Conservation (phyloP, 1,284 basidiomycete genomes). For the Puccinia polysora region DNA sequence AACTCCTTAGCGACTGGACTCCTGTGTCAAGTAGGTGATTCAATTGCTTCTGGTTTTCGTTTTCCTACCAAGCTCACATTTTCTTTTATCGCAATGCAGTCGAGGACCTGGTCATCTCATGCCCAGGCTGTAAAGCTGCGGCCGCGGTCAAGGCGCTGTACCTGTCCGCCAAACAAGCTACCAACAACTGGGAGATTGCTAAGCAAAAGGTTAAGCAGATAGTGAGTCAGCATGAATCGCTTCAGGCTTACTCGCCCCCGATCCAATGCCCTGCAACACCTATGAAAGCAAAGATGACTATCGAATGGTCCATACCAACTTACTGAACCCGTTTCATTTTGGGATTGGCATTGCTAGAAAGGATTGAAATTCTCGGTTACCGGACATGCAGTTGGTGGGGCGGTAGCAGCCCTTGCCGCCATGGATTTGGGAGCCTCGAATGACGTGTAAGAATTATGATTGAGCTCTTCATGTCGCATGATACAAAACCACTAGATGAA, state of each 20-base stretch:
- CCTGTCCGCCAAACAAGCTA: conserved; percentile 43
- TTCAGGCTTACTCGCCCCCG: neutral
- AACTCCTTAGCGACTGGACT: neutral
- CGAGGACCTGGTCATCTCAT: conserved; percentile 42
- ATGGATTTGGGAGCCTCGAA: conserved; percentile 31
- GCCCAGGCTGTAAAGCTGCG: conserved; percentile 44
- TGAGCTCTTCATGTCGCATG: neutral
- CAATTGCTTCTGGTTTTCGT: neutral
- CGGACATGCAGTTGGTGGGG: conserved; percentile 21
- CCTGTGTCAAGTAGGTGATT: neutral
- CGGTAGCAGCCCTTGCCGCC: conserved; percentile 43
- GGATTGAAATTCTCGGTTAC: conserved; percentile 2
- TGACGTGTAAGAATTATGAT: neutral
- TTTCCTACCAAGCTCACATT: neutral
- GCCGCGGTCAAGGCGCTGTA: conserved; percentile 43
- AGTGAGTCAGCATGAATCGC: neutral
- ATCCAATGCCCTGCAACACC: neutral
- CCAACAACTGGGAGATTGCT: conserved; percentile 45
- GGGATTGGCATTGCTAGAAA: neutral
- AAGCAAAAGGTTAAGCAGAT: conserved; percentile 37
- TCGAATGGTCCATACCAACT: no score
- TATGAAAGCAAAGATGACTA: no score
- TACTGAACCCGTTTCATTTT: no score
- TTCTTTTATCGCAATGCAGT: conserved; percentile 36
- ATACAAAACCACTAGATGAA: no score